Base-by-base conservation (phyloP, 305 asterid species). In the Stenogyne calaminthoides region DNA sequence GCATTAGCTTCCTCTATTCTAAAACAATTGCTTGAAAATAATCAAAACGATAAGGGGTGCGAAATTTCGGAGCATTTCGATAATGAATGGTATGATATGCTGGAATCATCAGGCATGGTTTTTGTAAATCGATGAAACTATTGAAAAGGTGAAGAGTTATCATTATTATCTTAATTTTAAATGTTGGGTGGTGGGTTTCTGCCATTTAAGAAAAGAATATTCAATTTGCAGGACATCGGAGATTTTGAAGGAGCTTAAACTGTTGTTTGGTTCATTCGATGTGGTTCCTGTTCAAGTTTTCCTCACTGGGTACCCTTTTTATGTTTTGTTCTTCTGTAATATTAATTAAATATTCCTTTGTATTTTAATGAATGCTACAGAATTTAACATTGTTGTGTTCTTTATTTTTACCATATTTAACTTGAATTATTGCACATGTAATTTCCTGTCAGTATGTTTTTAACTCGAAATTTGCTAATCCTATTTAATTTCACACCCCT, bases 41-140 rank as follows among this genome's bases (percentile, higher is more conserved):
- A 57, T 42, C 55, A 46, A 40, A 20, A 40, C 59, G 74, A 46
- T 20, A 69, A 71, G 57, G 67, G 10, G 57, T 20, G 67, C 64
- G 63, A 73, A 49, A 64, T 66, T 39, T 70, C 67, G 61, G 80
- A 81, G 71, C 60, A 55, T 67, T 49, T 40, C 25, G 83, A 72
- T 54, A 74, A 70, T 75, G 92, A 84, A 29, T 74, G 85, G 78
- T 79, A 64, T 44, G 92, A 85, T 63, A 81, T 88, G 96, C 71
- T 85, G 86, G 96, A 89, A 83, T 88, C 97, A 59, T 90, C 96
- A 44, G 97, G 90, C 34, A 93, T 93, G 98, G 90, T 89, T 78
- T 73, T 91, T 67, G 98, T 88, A 49, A 91, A 78, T 89, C 98
- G 69, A 75, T 80, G 84, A 84, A 85, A 67, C 88, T 84, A 67